A percentile compares a stretch with the other conserved stretches of the same genome.
phyloP scores from a whole-genome alignment of 2,329 filamentous ascomycete genomes.

The Xylariaceae sp. region DNA sequence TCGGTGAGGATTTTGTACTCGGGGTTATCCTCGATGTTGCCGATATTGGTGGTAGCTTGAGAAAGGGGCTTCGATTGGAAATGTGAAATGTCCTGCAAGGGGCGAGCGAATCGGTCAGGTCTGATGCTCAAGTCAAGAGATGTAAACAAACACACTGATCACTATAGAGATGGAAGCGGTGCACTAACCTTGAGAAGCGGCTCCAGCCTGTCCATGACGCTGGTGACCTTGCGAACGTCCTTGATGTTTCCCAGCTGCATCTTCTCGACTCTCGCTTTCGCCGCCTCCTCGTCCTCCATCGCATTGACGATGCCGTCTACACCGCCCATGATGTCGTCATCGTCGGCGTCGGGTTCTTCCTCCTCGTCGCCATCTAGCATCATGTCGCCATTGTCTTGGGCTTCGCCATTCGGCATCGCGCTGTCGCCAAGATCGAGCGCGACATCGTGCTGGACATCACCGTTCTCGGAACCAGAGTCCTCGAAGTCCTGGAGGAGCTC shows the following conservation, averaged over 20 bases:
- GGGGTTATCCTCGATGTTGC: constrained; percentile 85
- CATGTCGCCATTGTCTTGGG: constrained; percentile 40
- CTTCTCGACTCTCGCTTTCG: constrained; percentile 75
- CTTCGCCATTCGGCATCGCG: constrained; percentile 35
- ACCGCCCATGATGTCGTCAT: constrained; percentile 51
- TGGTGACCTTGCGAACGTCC: constrained; percentile 74
- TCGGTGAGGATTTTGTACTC: constrained; percentile 86
- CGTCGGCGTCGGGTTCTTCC: constrained; percentile 56
- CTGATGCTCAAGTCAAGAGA: constrained; percentile 51
- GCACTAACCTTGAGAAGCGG: constrained; percentile 73
- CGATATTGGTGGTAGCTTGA: constrained; percentile 60
- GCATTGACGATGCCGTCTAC: constrained; percentile 45
- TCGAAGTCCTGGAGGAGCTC: constrained; percentile 90
- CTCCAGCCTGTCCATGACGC: constrained; percentile 74
- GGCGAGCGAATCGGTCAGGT: constrained; percentile 58
- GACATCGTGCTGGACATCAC: constrained; percentile 51
- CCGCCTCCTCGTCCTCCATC: constrained; percentile 60
- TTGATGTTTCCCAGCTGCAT: constrained; percentile 69
- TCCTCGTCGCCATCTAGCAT: constrained; percentile 57
- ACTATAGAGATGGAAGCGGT: constrained; percentile 23
- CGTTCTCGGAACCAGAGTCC: constrained; percentile 73
- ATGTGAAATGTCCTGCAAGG: constrained; percentile 69
- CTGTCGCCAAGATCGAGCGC: constrained; percentile 42
- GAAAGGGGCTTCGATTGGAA: constrained; percentile 66
- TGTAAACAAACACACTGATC: constrained; percentile 54